Base-by-base conservation (phyloP, 2,329 filamentous ascomycete species). In the Fusarium goolgardi region DNA sequence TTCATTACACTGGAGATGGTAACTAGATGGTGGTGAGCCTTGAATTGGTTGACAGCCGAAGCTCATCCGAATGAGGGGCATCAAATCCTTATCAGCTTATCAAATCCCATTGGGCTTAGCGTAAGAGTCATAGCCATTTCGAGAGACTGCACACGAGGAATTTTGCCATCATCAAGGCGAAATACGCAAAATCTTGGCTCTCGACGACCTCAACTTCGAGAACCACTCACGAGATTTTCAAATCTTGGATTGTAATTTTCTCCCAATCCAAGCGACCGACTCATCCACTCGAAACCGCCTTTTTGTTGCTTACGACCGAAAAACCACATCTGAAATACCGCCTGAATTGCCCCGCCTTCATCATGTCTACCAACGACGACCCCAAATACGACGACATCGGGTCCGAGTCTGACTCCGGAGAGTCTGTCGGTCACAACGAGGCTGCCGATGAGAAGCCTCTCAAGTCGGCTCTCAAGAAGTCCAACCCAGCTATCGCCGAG, bases 391-490 rank as follows among this genome's bases (percentile, higher is more conserved):
- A 92, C 79, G 90, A 92, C 75, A 86, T 93, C 74, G 90, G 93
- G 76, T 91, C 90, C 69, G 91, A 93, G 72, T 88, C 86, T 52
- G 86, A 86, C 76, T 87, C 85, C 50, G 86, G 82, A 76, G 91
- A 93, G 77, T 91, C 88, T 58, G 78, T 88, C 68, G 84, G 88
- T 71, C 81, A 86, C 63, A 83, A 88, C 63, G 85, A 87, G 52
- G 83, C 83, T 65, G 81, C 83, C 71, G 86, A 90, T 69, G 87
- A 90, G 75, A 90, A 92, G 85, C 86, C 88, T 58, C 81, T 89
- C 76, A 97, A 97, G 86, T 92, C 94, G 45, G 90, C 93, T 27
- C 83, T 98, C 81, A 97, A 97, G 87, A 94, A 94, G 82, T 77
- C 79, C 53, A 77, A 78, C 73, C 80, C 85, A 56, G 86, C 82